Evolutionary conservation across 2,329 filamentous ascomycete genomes (phyloP), one percentile per base, ranked within the genome.

Genomic region (Paecilomyces fulvus): DNA sequence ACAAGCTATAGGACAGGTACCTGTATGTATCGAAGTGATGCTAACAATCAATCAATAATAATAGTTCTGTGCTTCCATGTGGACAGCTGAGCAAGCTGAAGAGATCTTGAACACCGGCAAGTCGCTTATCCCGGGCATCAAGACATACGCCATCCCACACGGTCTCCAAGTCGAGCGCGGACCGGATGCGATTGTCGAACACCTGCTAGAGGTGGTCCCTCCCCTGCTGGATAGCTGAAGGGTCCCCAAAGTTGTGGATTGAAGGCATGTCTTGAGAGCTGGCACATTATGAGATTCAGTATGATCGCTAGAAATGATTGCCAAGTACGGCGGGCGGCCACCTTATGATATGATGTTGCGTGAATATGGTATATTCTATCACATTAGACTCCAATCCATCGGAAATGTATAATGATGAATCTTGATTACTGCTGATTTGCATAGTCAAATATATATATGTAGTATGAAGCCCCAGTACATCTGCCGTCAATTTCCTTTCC

Each of bases 11-110:
- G n/a, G 1, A n/a, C 6, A 48, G 20, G 11, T n/a, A 4, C 14
- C n/a, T 23, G 20, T 3, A 48, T 48, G 21, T 12, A 17, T 21
- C 9, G 3, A 28, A 49, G 17, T 17, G n/a, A 11, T 28, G 10
- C 20, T 28, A 12, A 49, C 21, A 14, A 49, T n/a, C 21, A 14
- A 49, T n/a, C 21, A 14, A 49, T n/a, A 5, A 4, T 2, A 51
- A 55, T 57, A 85, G 80, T 85, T 84, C 72, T 83, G 79, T 53
- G 84, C 84, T 2, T 86, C 79, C 2, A 82, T 82, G 80, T 82
- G 80, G 80, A 75, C 77, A 30, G 67, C 65, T 2, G 71, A 75
- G 48, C 62, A 76, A 64, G 70, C 72, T 12, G 60, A 64, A 9
- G 61, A 67, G 43, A 75, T 76, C 50, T 70, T 73, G 48, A 59